Conservation (phyloP, 2,329 filamentous ascomycete genomes). For the Ceratocystis eucalypticola region DNA sequence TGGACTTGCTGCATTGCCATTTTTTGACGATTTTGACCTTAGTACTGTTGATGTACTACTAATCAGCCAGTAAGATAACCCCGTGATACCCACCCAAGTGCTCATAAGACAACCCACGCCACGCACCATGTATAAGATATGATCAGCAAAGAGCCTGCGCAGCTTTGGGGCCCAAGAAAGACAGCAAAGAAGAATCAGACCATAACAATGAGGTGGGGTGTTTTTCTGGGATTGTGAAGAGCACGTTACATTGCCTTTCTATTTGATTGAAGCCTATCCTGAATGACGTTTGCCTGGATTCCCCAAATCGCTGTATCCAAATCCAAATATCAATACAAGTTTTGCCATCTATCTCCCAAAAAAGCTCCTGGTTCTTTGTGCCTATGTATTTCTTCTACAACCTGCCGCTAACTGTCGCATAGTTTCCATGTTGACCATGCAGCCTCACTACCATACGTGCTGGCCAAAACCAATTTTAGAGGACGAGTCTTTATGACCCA, state of each 20-base stretch:
- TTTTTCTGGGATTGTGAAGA: slow-evolving; percentile 2
- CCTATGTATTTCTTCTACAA: slow-evolving; percentile 7
- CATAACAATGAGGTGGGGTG: slow-evolving; percentile 5
- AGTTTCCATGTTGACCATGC: slow-evolving; percentile 99
- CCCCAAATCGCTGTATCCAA: background rate
- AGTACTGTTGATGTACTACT: slow-evolving; percentile 94
- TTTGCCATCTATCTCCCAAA: slow-evolving; percentile 2
- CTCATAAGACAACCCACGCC: background rate
- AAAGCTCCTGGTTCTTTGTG: slow-evolving; percentile 10
- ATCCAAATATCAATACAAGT: slow-evolving; percentile 18
- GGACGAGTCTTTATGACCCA: slow-evolving; percentile 98
- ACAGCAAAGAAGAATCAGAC: background rate
- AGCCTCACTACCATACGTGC: slow-evolving; percentile 93
- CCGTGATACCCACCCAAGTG: slow-evolving; percentile 7
- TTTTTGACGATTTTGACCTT: slow-evolving; percentile 96
- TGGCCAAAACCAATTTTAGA: slow-evolving; percentile 95
- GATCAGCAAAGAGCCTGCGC: background rate
- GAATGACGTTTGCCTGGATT: slow-evolving; percentile 4
- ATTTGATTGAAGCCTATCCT: slow-evolving; percentile 12
- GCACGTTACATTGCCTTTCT: slow-evolving; percentile 2
- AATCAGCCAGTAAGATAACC: slow-evolving; percentile 86
- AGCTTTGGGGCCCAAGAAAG: background rate
- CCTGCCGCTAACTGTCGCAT: slow-evolving; percentile 21
- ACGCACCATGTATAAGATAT: background rate
- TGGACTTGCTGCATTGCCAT: slow-evolving; percentile 81